Evolutionary conservation across 1,139 yeast genomes (phyloP).

Genomic region (Geotrichum macrosporum): DNA sequence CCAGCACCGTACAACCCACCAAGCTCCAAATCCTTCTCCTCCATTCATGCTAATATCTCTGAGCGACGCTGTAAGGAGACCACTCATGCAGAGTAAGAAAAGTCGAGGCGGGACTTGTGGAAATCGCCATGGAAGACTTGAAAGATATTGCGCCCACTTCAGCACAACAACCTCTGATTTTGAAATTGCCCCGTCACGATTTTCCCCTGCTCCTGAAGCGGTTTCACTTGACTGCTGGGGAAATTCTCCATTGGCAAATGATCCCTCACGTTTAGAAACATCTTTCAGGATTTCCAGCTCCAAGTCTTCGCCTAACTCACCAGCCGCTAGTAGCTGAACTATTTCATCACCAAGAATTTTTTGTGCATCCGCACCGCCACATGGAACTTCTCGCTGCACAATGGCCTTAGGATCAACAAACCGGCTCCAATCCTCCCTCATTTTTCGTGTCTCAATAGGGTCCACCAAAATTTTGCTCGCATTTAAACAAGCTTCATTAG

Average conservation of each 20-base stretch:
- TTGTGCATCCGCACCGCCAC: conserved; percentile 42
- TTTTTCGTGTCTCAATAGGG: conserved; percentile 45
- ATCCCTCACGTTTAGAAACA: too few relatives aligned
- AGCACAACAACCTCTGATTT: conserved; percentile 33
- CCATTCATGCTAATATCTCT: conserved; percentile 59
- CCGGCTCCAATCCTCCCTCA: conserved; percentile 59
- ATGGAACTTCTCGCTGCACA: conserved; percentile 54
- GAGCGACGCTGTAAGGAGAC: conserved; percentile 58
- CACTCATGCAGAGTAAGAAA: conserved; percentile 52
- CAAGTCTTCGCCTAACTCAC: conserved; percentile 8
- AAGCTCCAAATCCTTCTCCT: conserved; percentile 62
- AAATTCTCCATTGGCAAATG: too few relatives aligned
- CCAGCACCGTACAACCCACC: conserved; percentile 82
- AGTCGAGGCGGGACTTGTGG: conserved; percentile 52
- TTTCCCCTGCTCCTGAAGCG: conserved; percentile 2
- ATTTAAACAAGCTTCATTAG: conserved; percentile 56
- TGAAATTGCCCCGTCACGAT: conserved; percentile 13
- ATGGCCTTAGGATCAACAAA: conserved; percentile 50
- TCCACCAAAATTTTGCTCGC: conserved; percentile 51
- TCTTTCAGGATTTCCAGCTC: conserved; percentile 10
- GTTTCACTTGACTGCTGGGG: too few relatives aligned
- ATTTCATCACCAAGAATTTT: conserved; percentile 46
- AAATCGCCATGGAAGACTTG: conserved; percentile 47
- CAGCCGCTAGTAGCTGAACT: conserved; percentile 38
- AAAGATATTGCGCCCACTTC: conserved; percentile 43